Percentiles rank a stretch among this genome's conserved stretches.
These are phyloP conservation scores for Insectozyma bohioensis DNA, from an alignment of 1,139 yeast genomes.

Conservation along the genomic window DNA sequence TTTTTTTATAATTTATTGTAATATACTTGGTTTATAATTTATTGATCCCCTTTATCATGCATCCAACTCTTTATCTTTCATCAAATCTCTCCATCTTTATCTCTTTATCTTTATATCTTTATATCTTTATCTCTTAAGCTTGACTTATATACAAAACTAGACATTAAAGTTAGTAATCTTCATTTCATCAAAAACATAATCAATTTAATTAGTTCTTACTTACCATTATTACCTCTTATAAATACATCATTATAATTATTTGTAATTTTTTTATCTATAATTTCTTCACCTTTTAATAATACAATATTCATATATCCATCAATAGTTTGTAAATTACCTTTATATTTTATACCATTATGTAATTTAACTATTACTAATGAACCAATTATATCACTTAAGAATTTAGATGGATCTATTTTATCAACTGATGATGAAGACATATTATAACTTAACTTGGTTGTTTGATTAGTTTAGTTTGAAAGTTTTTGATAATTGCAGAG, in stretches of 20 bases:
- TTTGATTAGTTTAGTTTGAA: too few species aligned
- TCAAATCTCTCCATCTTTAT: too few species aligned
- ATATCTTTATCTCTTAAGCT: constrained; percentile 20
- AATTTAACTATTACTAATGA: constrained; percentile 79
- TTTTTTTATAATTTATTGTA: too few species aligned
- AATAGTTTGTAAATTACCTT: constrained; percentile 76
- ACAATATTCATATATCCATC: constrained; percentile 98
- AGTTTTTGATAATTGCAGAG: too few species aligned
- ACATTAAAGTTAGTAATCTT: neutral
- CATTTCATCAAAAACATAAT: too few species aligned
- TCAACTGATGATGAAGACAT: too few species aligned
- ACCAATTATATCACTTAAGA: constrained; percentile 78
- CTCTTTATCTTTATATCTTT: too few species aligned
- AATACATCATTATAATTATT: constrained; percentile 81
- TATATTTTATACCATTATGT: constrained; percentile 82
- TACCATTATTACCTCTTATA: constrained; percentile 91
- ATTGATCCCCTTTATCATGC: too few species aligned
- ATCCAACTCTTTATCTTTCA: too few species aligned
- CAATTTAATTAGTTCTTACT: constrained; percentile 33
- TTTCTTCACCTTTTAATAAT: constrained; percentile 72
- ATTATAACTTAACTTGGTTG: too few species aligned
- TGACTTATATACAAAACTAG: constrained; percentile 50
- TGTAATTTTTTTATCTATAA: constrained; percentile 54
- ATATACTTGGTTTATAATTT: too few species aligned
- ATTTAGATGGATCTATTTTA: constrained; percentile 67